Evolutionary conservation across 2,329 filamentous ascomycete species (phyloP), one percentile per base, ranked within the genome.

Genomic region (Stachybotrys echinatus): DNA sequence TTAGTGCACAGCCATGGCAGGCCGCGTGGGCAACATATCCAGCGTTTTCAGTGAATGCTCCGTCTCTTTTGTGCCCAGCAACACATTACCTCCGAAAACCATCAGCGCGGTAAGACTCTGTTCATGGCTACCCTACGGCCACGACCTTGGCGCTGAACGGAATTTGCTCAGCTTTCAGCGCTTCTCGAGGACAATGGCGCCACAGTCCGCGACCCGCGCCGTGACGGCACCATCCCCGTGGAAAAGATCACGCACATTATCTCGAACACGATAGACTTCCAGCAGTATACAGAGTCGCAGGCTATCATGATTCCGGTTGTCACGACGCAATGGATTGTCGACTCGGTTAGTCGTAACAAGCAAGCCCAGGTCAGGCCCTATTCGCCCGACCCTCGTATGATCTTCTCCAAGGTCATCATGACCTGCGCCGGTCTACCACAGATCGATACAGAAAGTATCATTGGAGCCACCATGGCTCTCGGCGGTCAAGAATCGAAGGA

Each of bases 391-490:
- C 92, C 92, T 2, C 82, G 87, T 51, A 83, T 96, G 64, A 94
- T 96, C 65, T 89, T 99, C 69, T 88, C 88, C 47, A 85, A 90
- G 58, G 87, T 97, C 40, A 81, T 88, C 23, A 77, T 96, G 18
- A 87, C 85, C 27, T 95, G 89, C 62, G 89, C 86, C 44, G 88
- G 94, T 60, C 82, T 99, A 44, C 94, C 94, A 0, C 75, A 83
- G 34, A 87, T 84, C 34, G 94, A 99, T 67, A 89, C 91, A 65
- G 92, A 97, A 70, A 89, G 91, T 12, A 96, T 99, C 50, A 83
- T 89, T 38, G 94, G 92, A 12, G 92, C 90, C 1, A 89, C 92
- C 2, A 73, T 96, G 61, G 92, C 94, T 0, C 84, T 96, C 71
- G 94, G 94, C 20, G 94, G 94, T 17, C 81, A 89, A 59, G 89